phyloP scores from a whole-genome alignment of 805 yeast species.

The Sungouiozyma intestinalis region DNA sequence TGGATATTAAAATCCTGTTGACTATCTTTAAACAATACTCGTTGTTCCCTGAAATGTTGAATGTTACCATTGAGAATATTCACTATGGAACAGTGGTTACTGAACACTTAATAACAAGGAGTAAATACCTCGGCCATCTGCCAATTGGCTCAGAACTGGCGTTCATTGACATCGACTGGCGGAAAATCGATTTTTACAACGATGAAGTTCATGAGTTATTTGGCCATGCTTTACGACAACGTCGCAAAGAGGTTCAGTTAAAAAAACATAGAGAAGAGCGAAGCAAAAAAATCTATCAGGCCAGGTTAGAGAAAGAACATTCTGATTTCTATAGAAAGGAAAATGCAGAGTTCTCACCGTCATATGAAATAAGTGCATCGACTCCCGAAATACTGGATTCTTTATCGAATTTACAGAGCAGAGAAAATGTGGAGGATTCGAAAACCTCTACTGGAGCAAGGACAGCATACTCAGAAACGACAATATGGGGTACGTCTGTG shows the following conservation, averaged over 20 bases:
- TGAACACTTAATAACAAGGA: slow-evolving; percentile 45
- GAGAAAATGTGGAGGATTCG: background rate
- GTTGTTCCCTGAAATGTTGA: slow-evolving; percentile 55
- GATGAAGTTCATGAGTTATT: slow-evolving; percentile 37
- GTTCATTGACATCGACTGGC: slow-evolving; percentile 81
- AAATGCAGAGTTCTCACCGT: slow-evolving; percentile 32
- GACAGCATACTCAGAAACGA: slow-evolving; percentile 32
- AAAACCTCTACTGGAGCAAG: background rate
- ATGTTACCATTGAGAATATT: slow-evolving; percentile 59
- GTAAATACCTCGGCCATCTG: slow-evolving; percentile 68
- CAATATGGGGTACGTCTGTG: slow-evolving; percentile 67
- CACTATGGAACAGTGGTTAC: slow-evolving; percentile 54
- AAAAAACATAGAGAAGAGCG: slow-evolving; percentile 53
- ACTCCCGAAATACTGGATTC: slow-evolving; percentile 2
- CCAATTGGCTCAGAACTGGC: slow-evolving; percentile 82
- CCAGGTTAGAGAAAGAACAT: slow-evolving; percentile 46
- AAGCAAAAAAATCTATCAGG: slow-evolving; percentile 44
- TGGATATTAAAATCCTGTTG: slow-evolving; percentile 69
- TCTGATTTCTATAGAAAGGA: slow-evolving; percentile 51
- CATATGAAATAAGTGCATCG: slow-evolving; percentile 2
- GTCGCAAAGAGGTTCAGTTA: slow-evolving; percentile 40
- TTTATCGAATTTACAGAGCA: slow-evolving; percentile 1
- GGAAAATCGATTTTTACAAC: slow-evolving; percentile 33
- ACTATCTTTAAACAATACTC: slow-evolving; percentile 52
- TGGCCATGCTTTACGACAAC: slow-evolving; percentile 43